Evolutionary conservation across 2,329 filamentous ascomycete genomes (phyloP).

Genomic region (Colletotrichum godetiae): DNA sequence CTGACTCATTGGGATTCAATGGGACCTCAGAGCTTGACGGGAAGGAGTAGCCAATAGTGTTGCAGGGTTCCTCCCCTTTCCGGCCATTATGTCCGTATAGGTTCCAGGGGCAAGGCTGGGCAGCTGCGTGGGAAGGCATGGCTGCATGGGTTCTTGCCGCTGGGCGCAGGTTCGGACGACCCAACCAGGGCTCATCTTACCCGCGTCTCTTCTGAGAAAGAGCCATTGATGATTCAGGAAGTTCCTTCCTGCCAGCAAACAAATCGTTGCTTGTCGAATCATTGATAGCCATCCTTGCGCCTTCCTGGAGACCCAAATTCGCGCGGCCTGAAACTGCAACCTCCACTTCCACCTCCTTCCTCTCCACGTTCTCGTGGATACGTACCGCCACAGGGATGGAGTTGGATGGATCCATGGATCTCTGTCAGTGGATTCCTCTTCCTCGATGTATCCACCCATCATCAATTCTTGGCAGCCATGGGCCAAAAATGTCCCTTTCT

Average conservation of each 20-base stretch:
- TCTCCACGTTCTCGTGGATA: background rate
- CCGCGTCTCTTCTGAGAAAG: background rate
- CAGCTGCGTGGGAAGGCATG: no score
- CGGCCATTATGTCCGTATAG: slow-evolving; percentile 3
- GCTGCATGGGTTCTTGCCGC: background rate
- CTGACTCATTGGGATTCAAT: background rate
- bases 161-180: background rate
- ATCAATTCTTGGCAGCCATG: slow-evolving; percentile 11
- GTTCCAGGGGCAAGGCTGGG: background rate
- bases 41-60: background rate
- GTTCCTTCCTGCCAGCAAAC: background rate
- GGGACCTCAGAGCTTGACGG: background rate
- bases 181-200: background rate
- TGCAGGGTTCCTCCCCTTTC: background rate
- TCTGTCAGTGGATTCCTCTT: background rate
- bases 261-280: background rate
- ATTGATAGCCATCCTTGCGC: background rate
- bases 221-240: background rate
- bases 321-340: slow-evolving; percentile 27
- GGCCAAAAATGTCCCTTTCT: background rate
- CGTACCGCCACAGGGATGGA: background rate
- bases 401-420: background rate
- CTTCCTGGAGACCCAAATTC: slow-evolving; percentile 6
- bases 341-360: slow-evolving; percentile 5
- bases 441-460: background rate